These are phyloP conservation scores for Phyllosticta citribraziliensis DNA, from an alignment of 2,329 filamentous ascomycete genomes.

Conservation along the genomic window DNA sequence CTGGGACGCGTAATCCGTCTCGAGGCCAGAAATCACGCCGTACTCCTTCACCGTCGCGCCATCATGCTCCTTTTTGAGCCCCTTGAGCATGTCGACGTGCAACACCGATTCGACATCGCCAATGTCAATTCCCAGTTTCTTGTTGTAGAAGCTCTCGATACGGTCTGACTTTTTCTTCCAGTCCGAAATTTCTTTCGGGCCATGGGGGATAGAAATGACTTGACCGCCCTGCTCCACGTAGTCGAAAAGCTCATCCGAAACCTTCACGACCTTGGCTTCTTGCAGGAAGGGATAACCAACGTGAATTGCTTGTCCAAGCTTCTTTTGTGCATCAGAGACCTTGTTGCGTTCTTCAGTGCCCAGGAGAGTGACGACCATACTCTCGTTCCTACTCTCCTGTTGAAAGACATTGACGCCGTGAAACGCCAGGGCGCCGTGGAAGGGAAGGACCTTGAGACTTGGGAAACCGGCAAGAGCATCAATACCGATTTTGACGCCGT, in stretches of 20 bases:
- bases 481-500: slow-evolving; percentile 71
- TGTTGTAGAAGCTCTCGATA: slow-evolving; percentile 82
- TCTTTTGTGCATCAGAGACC: slow-evolving; percentile 61
- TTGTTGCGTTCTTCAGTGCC: slow-evolving; percentile 63
- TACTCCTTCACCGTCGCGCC: slow-evolving; percentile 92
- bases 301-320: slow-evolving; percentile 76
- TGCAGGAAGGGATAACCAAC: slow-evolving; percentile 93
- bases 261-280: slow-evolving; percentile 79
- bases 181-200: slow-evolving; percentile 64
- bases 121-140: slow-evolving; percentile 78
- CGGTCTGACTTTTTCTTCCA: slow-evolving; percentile 76
- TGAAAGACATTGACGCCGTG: slow-evolving; percentile 93
- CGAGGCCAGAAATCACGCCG: slow-evolving; percentile 70
- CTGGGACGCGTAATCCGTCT: slow-evolving; percentile 85
- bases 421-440: slow-evolving; percentile 71
- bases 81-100: slow-evolving; percentile 88
- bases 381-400: slow-evolving; percentile 90
- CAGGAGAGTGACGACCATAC: slow-evolving; percentile 79
- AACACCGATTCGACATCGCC: slow-evolving; percentile 81
- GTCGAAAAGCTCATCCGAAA: slow-evolving; percentile 89
- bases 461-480: slow-evolving; percentile 90
- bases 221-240: slow-evolving; percentile 64
- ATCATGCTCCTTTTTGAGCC: slow-evolving; percentile 79
- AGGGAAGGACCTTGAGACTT: slow-evolving; percentile 74
- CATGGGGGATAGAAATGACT: slow-evolving; percentile 60